Base-by-base conservation (phyloP, 106 monocot species). In the Acanthochlamys bracteata region DNA sequence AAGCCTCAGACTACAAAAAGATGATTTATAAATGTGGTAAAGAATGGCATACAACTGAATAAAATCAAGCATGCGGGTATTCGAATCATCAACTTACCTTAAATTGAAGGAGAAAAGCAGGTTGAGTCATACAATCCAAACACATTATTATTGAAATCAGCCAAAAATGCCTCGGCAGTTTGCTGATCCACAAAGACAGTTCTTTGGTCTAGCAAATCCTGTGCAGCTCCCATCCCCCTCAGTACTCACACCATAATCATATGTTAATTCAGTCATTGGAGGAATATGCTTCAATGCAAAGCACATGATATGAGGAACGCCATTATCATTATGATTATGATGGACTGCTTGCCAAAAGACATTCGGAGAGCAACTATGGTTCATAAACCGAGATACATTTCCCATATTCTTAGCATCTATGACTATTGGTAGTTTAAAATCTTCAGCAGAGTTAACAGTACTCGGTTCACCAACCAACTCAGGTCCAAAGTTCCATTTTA, bases 211-310 rank as follows among this genome's bases (percentile, higher is more conserved):
- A 19, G 4, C 57, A 40, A 22, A 54, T n/a, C 59, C 65, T 41
- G 45, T 8, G n/a, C 15, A 19, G 49, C 40, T 60, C 47, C 60
- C 52, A 45, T 58, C 13, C 41, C 55, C 71, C 4, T 69, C 76
- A 66, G 69, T 46, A 45, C 27, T 39, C 17, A 49, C 49, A 70
- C 86, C 86, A 76, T 93, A 93, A 66, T 93, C 88, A 85, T 77
- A 89, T 20, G 85, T 85, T 56, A 93, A 54, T 59, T 93, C 85
- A 7, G 78, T 85, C 82, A 93, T 77, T 13, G 93, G 93, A 67
- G 93, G 93, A 40, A 93, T 93, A 65, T 93, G 80, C 26, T 76
- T 83, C 11, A 88, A 53, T 23, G 88, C 83, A 73, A 88, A 88
- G 63, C 83, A 80, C 83, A 88, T 88, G 45, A 84, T 78, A 78